phyloP scores from a whole-genome alignment of 495 filamentous ascomycete genomes.

The Neurospora hispaniola region DNA sequence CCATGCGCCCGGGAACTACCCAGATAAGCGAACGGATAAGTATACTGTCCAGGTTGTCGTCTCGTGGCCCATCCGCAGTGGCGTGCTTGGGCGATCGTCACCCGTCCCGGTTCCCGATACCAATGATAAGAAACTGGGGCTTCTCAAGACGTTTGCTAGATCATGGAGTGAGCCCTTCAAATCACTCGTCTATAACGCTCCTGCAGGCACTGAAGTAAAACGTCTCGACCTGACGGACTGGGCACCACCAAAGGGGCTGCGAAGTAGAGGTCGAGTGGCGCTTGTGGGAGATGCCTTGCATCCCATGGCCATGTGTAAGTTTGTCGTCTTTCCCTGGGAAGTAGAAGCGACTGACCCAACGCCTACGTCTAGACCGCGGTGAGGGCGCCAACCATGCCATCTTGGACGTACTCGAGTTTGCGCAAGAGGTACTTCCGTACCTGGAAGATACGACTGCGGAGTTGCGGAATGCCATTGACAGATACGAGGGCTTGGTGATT shows the following conservation, averaged over 20 bases:
- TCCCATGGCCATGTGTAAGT: conserved; percentile 54
- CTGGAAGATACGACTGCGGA: neutral
- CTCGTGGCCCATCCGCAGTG: conserved; percentile 36
- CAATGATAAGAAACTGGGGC: conserved; percentile 30
- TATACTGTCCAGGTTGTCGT: conserved; percentile 39
- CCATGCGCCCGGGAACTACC: conserved; percentile 20
- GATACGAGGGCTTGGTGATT: conserved; percentile 44
- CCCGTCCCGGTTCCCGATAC: conserved; percentile 29
- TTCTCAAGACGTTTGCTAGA: conserved; percentile 42
- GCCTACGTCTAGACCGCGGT: conserved; percentile 24
- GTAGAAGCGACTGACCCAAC: neutral
- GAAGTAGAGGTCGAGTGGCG: conserved; percentile 30
- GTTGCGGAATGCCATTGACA: conserved; percentile 26
- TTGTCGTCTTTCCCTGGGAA: too few species aligned
- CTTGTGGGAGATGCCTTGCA: conserved; percentile 52
- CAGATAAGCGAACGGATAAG: neutral
- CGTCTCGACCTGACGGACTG: conserved; percentile 48
- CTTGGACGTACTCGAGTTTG: conserved; percentile 26
- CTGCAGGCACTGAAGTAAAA: conserved; percentile 36
- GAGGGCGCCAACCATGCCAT: conserved; percentile 37
- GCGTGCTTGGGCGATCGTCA: conserved; percentile 12
- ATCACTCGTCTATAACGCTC: conserved; percentile 34
- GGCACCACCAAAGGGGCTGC: conserved; percentile 25
- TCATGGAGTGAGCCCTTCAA: conserved; percentile 49
- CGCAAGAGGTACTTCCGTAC: conserved; percentile 9